Conservation (phyloP, 805 yeast species). For the Ogataea nitratoaversa region DNA sequence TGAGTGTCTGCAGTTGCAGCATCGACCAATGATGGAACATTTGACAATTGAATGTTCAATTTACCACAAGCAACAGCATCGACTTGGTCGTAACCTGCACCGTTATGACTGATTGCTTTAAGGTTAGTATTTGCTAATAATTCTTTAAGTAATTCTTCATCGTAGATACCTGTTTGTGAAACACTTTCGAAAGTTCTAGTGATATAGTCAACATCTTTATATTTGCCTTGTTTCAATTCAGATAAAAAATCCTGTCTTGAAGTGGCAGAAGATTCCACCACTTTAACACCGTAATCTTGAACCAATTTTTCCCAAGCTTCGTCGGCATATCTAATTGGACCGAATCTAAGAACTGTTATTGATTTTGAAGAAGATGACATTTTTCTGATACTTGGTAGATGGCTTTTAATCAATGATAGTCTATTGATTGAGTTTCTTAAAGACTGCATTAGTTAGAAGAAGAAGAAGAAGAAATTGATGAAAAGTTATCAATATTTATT, state of each 20-base stretch:
- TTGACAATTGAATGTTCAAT: constrained; percentile 43
- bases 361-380: constrained; percentile 28
- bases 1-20: constrained; percentile 57
- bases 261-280: constrained; percentile 40
- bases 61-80: constrained; percentile 39
- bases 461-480: neutral
- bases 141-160: constrained; percentile 36
- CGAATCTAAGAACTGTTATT: constrained; percentile 65
- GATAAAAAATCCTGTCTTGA: constrained; percentile 37
- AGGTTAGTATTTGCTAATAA: constrained; percentile 33
- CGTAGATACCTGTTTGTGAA: constrained; percentile 38
- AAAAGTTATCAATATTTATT: too few species aligned
- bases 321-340: constrained; percentile 55
- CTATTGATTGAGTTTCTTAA: neutral
- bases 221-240: constrained; percentile 34
- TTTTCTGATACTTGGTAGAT: constrained; percentile 4
- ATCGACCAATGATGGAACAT: constrained; percentile 51
- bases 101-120: constrained; percentile 43
- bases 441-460: neutral
- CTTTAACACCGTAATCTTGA: constrained; percentile 34
- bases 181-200: constrained; percentile 40
- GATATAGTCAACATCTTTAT: constrained; percentile 34
- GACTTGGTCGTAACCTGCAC: constrained; percentile 58
- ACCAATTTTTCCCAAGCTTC: constrained; percentile 52
- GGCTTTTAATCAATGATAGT: neutral